phyloP scores from a whole-genome alignment of 2,329 filamentous ascomycete species.

The Venturia effusa region DNA sequence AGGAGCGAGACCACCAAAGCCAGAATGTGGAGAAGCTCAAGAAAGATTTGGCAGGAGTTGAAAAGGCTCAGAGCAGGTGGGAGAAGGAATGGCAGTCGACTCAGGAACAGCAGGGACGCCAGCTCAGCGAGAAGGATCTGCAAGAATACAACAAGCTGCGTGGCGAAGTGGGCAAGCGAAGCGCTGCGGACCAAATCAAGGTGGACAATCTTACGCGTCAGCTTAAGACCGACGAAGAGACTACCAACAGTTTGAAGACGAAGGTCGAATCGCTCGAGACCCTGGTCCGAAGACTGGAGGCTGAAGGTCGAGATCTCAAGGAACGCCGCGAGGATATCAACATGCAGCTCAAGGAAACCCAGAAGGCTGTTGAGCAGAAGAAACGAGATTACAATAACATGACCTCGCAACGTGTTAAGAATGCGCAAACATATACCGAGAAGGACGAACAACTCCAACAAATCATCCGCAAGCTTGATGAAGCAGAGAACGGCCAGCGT shows the following conservation, averaged over 20 bases:
- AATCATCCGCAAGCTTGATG: constrained; percentile 66
- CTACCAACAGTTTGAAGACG: constrained; percentile 76
- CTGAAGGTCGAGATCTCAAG: constrained; percentile 57
- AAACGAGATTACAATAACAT: constrained; percentile 84
- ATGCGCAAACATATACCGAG: constrained; percentile 73
- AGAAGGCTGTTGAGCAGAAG: constrained; percentile 70
- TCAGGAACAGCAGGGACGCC: constrained; percentile 75
- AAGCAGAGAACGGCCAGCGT: constrained; percentile 74
- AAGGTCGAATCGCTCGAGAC: constrained; percentile 73
- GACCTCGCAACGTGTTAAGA: constrained; percentile 71
- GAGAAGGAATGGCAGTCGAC: constrained; percentile 79
- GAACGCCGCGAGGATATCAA: constrained; percentile 57
- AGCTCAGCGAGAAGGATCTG: constrained; percentile 74
- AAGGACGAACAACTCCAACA: constrained; percentile 86
- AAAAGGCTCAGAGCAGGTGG: constrained; percentile 81
- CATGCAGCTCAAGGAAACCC: constrained; percentile 53
- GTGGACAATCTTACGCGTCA: constrained; percentile 81
- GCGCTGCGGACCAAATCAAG: constrained; percentile 69
- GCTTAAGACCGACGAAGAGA: constrained; percentile 82
- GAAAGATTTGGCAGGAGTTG: constrained; percentile 72
- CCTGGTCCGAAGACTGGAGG: constrained; percentile 61
- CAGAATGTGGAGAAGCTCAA: constrained; percentile 60
- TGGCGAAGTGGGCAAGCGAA: constrained; percentile 73
- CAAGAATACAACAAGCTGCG: constrained; percentile 81
- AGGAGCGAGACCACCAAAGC: constrained; percentile 64